These are phyloP conservation scores for Metschnikowia gelsemii DNA, from an alignment of 805 yeast species.

Conservation along the genomic window DNA sequence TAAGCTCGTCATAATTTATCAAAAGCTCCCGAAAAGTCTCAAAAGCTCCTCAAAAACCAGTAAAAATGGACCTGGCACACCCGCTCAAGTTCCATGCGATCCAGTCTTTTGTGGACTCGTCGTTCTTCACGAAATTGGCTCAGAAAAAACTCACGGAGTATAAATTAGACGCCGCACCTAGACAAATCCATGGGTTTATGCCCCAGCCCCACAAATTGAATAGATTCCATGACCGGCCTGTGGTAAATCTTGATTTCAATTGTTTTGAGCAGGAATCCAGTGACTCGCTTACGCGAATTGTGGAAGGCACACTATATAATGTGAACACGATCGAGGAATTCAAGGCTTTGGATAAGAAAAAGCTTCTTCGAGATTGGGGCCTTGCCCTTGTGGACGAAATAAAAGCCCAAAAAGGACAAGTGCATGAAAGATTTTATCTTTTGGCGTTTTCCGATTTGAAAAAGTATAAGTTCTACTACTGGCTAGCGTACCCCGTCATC, in stretches of 20 bases:
- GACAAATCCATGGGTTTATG: constrained; percentile 45
- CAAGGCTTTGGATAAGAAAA: constrained; percentile 62
- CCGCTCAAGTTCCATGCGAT: constrained; percentile 46
- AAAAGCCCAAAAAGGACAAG: constrained; percentile 23
- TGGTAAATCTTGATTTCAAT: constrained; percentile 33
- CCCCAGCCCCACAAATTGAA: constrained; percentile 35
- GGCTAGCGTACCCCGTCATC: constrained; percentile 81
- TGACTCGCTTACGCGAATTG: constrained; percentile 17
- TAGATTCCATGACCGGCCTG: constrained; percentile 37
- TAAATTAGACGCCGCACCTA: constrained; percentile 56
- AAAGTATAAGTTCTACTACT: constrained; percentile 81
- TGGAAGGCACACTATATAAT: constrained; percentile 46
- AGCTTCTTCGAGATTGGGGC: constrained; percentile 48
- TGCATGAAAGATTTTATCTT: constrained; percentile 36
- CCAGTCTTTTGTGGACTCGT: constrained; percentile 77
- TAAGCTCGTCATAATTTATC: too few species aligned
- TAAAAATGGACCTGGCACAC: neutral
- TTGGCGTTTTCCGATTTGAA: constrained; percentile 85
- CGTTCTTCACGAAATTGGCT: constrained; percentile 78
- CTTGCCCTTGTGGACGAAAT: constrained; percentile 17
- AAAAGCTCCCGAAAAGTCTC: too few species aligned
- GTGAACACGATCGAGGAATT: constrained; percentile 87
- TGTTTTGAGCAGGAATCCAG: constrained; percentile 26
- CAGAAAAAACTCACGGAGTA: constrained; percentile 69
- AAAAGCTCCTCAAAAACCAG: neutral